Evolutionary conservation across 495 filamentous ascomycete species (phyloP).

Genomic region (Oleoguttula mirabilis): DNA sequence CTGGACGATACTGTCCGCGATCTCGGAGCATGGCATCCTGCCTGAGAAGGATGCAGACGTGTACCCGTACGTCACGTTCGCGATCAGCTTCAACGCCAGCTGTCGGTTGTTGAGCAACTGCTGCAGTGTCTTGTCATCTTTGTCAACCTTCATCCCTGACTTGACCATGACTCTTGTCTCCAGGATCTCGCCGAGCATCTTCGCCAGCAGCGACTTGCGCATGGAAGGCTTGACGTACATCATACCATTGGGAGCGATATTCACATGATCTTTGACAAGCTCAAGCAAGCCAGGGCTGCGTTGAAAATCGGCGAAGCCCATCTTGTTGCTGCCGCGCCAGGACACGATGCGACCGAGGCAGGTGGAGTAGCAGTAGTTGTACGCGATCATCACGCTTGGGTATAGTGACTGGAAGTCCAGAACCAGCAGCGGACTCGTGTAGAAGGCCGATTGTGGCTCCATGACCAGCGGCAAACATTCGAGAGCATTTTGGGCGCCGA

Average conservation of each 20-base stretch:
- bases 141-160: slow-evolving; percentile 88
- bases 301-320: slow-evolving; percentile 81
- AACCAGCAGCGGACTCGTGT: slow-evolving; percentile 77
- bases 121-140: slow-evolving; percentile 77
- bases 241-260: slow-evolving; percentile 91
- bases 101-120: slow-evolving; percentile 87
- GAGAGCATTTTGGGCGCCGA: slow-evolving; percentile 85
- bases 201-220: slow-evolving; percentile 81
- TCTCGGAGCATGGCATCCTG: slow-evolving; percentile 94
- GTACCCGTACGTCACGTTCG: slow-evolving; percentile 97
- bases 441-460: slow-evolving; percentile 94
- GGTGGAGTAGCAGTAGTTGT: slow-evolving; percentile 98
- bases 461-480: slow-evolving; percentile 94
- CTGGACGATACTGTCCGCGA: slow-evolving; percentile 96
- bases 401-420: slow-evolving; percentile 95
- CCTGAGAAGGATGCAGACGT: slow-evolving; percentile 92
- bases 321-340: slow-evolving; percentile 86
- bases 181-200: slow-evolving; percentile 92
- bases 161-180: slow-evolving; percentile 98
- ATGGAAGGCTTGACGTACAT: slow-evolving; percentile 82
- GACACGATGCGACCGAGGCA: slow-evolving; percentile 73
- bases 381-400: slow-evolving; percentile 96
- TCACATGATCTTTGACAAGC: slow-evolving; percentile 74
- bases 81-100: slow-evolving; percentile 88
- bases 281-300: slow-evolving; percentile 62